Base-by-base conservation (phyloP, 2,329 filamentous ascomycete species). In the Pseudocercospora eumusae region DNA sequence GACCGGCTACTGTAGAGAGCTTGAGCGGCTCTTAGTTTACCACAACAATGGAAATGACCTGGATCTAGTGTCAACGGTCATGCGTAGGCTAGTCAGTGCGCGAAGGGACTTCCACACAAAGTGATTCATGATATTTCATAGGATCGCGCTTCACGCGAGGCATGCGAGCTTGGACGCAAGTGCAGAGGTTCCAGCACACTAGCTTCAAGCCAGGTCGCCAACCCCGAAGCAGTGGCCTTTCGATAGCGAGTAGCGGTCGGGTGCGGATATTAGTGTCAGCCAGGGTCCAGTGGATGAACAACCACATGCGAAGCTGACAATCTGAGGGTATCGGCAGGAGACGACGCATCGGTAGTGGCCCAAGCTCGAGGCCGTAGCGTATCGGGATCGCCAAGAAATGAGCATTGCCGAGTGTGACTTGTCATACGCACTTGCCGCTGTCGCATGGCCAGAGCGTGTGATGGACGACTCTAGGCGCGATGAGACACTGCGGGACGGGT, bases 281-380 rank as follows among this genome's bases (percentile, higher is more conserved):
- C 25, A 28, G 47, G 47, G 47, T 28, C 25, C 23, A 25, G 47
- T 52, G 47, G 47, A 18, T 25, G 27, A 52, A 52, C 47, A 52
- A 52, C 47, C 47, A 52, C 21, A 52, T 52, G 47, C 47, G 10
- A 52, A 52, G 47, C 47, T 52, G 44, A 47, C 44, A 20, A 47
- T 47, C 44, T 28, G 47, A 52, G 21, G 47, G 7, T 31, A 52
- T 27, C 47, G 23, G 47, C 47, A 52, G 21, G 47, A 52, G 47
- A 52, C 11, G 47, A 52, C 11, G 25, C 13, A 13, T 54, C 52
- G 52, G 28, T 18, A 54, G n/a, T 21, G 52, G 52, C 28, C 52
- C 52, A 54, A 54, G 52, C 52, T 54, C 21, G 31, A n/a, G 28
- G 52, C 52, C 28, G 52, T 36, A 40, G 28, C 52, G 52, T 36